phyloP scores from a whole-genome alignment of 176 grass and related monocot genomes.

The Areca catechu region DNA sequence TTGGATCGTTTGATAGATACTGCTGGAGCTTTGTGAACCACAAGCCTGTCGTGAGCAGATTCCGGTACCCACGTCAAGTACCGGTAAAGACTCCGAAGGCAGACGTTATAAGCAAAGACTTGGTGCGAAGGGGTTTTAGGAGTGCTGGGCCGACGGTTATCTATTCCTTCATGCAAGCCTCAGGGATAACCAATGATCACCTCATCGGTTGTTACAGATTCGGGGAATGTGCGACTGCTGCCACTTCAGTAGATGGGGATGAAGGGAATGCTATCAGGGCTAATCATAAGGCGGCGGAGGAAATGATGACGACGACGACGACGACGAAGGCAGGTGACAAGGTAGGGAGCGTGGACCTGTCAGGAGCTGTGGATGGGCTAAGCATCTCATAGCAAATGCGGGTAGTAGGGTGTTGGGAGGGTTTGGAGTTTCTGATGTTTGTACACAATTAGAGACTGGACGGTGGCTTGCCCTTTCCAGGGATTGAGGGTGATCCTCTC shows the following conservation, averaged over 20 bases:
- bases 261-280: conserved; percentile 18
- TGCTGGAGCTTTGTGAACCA: conserved; percentile 88
- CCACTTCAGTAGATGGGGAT: conserved; percentile 12
- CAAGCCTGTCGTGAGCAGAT: conserved; percentile 73
- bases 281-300: conserved; percentile 21
- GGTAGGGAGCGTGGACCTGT: conserved; percentile 20
- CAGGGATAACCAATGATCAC: conserved; percentile 89
- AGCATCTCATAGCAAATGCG: conserved; percentile 53
- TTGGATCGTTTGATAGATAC: conserved; percentile 86
- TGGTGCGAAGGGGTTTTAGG: conserved; percentile 76
- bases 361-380: conserved; percentile 47
- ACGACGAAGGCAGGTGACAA: conserved; percentile 23
- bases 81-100: conserved; percentile 82
- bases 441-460: neutral
- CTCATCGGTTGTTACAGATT: conserved; percentile 77
- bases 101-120: conserved; percentile 90
- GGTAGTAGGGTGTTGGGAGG: neutral
- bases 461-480: conserved; percentile 10
- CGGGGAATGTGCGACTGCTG: conserved; percentile 32
- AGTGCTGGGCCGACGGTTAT: conserved; percentile 78
- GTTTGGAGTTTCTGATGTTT: neutral
- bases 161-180: conserved; percentile 92
- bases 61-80: conserved; percentile 80
- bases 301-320: too few relatives aligned
- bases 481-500: neutral